phyloP scores from a whole-genome alignment of 2,329 filamentous ascomycete genomes.

The Rasamsonia emersonii region DNA sequence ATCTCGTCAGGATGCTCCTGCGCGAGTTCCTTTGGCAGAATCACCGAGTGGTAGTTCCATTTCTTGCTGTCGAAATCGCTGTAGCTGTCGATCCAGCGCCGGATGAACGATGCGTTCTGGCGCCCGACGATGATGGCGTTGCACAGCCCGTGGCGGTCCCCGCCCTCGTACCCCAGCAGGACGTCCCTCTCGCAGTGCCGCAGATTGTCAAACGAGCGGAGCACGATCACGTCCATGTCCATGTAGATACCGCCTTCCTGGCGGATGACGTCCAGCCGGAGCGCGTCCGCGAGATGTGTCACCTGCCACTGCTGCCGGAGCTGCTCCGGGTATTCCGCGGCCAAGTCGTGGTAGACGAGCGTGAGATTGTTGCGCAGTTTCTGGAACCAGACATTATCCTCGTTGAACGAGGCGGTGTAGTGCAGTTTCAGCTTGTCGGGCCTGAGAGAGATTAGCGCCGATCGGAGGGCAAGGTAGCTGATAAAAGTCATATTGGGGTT shows the following conservation, averaged over 20 bases:
- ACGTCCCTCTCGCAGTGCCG: conserved; percentile 22
- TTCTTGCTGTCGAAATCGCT: conserved; percentile 22
- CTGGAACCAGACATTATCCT: conserved; percentile 29
- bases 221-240: conserved; percentile 28
- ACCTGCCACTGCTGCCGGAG: conserved; percentile 9
- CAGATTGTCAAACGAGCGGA: conserved; percentile 23
- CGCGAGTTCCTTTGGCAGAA: conserved; percentile 27
- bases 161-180: conserved; percentile 30
- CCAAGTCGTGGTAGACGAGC: conserved; percentile 27
- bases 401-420: conserved; percentile 32
- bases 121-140: conserved; percentile 33
- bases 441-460: conserved; percentile 28
- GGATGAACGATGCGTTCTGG: conserved; percentile 26
- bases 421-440: conserved; percentile 30
- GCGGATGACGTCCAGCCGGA: conserved; percentile 27
- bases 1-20: conserved; percentile 21
- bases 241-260: conserved; percentile 31
- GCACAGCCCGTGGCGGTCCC: conserved; percentile 30
- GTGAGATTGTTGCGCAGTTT: conserved; percentile 26
- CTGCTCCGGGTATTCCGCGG: conserved; percentile 24
- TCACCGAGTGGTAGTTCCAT: conserved; percentile 34
- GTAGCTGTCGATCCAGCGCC: conserved; percentile 29
- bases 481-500: conserved; percentile 33
- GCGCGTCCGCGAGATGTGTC: conserved; percentile 23
- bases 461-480: conserved; percentile 30